phyloP scores from a whole-genome alignment of 768 basidiomycete genomes.

The Suillus discolor region DNA sequence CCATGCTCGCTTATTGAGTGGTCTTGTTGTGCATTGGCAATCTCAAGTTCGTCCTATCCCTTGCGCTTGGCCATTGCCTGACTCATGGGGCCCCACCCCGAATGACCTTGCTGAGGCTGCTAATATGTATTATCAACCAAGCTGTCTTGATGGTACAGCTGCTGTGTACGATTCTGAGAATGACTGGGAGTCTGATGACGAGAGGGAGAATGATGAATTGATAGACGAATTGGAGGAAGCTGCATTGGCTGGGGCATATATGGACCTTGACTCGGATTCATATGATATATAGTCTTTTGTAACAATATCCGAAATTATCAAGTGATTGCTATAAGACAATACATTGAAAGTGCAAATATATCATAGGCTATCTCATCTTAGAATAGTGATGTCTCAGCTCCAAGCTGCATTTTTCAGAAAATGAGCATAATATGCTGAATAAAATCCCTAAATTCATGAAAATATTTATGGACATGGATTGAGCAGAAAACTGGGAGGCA shows the following conservation, averaged over 20 bases:
- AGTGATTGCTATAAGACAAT: not conserved
- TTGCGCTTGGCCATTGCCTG: not conserved
- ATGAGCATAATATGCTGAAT: too few relatives aligned
- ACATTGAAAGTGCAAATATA: not conserved
- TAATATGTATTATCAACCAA: not conserved
- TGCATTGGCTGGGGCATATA: not conserved
- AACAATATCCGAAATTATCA: not conserved
- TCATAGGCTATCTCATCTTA: not conserved
- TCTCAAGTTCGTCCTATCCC: not conserved
- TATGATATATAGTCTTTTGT: not conserved
- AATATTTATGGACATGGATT: too few relatives aligned
- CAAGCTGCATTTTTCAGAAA: too few relatives aligned
- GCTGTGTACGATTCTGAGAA: not conserved
- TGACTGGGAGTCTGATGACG: not conserved
- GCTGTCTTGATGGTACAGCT: not conserved
- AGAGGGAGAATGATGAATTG: not conserved
- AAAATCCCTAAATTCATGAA: too few relatives aligned
- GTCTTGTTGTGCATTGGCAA: constrained; percentile 3
- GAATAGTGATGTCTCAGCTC: too few relatives aligned
- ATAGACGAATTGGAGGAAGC: not conserved
- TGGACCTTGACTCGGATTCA: not conserved
- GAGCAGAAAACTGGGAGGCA: too few relatives aligned
- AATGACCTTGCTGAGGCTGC: not conserved
- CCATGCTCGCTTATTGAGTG: not conserved
- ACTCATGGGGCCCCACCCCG: not conserved